Conservation (phyloP, 2,329 filamentous ascomycete genomes). For the Thermothelomyces thermophilus region DNA sequence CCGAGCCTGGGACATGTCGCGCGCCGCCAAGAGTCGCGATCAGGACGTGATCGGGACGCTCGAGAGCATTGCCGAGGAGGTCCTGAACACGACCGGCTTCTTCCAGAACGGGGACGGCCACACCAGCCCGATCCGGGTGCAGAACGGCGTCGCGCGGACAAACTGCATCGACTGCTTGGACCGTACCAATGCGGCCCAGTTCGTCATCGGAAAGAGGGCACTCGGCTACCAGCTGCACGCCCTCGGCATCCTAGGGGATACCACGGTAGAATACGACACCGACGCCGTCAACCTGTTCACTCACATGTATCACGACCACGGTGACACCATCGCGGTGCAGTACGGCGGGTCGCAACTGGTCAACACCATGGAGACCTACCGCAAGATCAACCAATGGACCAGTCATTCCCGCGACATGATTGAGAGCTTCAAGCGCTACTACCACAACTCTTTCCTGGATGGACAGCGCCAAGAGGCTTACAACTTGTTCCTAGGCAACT, state of each 20-base stretch:
- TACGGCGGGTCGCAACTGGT: slow-evolving; percentile 96
- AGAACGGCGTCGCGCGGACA: slow-evolving; percentile 88
- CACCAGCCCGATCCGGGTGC: slow-evolving; percentile 59
- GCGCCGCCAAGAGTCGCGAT: slow-evolving; percentile 83
- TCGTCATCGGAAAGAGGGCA: slow-evolving; percentile 92
- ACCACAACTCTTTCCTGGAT: slow-evolving; percentile 94
- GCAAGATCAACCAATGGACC: slow-evolving; percentile 98
- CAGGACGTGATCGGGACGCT: slow-evolving; percentile 92
- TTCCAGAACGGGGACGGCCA: slow-evolving; percentile 83
- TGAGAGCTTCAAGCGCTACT: slow-evolving; percentile 97
- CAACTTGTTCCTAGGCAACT: slow-evolving; percentile 94
- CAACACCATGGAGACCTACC: slow-evolving; percentile 98
- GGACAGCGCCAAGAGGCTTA: slow-evolving; percentile 97
- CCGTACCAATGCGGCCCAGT: slow-evolving; percentile 94
- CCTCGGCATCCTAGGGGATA: slow-evolving; percentile 72
- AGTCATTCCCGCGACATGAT: slow-evolving; percentile 98
- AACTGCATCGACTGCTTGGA: slow-evolving; percentile 98
- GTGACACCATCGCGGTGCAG: slow-evolving; percentile 94
- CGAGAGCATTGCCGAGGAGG: slow-evolving; percentile 81
- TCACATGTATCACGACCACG: slow-evolving; percentile 97
- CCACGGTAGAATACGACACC: slow-evolving; percentile 82
- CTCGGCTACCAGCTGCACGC: slow-evolving; percentile 89
- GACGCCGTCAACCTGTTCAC: slow-evolving; percentile 95
- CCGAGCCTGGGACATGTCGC: slow-evolving; percentile 96
- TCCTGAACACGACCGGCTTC: slow-evolving; percentile 80